These are phyloP conservation scores for Lanmaoa rubissima DNA, from an alignment of 768 basidiomycete species.

Conservation along the genomic window DNA sequence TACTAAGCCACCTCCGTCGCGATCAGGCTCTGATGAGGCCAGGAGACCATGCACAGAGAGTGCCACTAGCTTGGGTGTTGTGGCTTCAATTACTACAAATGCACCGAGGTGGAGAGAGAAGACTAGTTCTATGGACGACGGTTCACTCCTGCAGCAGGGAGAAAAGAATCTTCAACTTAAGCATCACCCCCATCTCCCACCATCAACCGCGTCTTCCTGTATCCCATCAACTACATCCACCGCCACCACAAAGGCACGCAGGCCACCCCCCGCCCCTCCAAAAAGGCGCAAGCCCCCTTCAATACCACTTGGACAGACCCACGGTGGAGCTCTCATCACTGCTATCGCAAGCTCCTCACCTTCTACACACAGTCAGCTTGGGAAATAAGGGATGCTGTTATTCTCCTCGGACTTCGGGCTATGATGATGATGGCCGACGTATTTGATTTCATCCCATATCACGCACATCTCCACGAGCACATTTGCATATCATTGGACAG, in stretches of 20 bases:
- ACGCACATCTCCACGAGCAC: conserved; percentile 16
- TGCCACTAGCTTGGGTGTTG: conserved; percentile 28
- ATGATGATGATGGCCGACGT: conserved; percentile 5
- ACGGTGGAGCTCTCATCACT: conserved; percentile 56
- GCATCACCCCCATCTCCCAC: conserved; percentile 12
- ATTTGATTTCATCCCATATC: conserved; percentile 8
- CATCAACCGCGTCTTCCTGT: conserved; percentile 21
- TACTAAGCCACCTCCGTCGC: conserved; percentile 29
- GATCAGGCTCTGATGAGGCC: conserved; percentile 35
- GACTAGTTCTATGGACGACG: conserved; percentile 27
- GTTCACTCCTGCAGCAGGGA: conserved; percentile 16
- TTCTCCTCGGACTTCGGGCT: conserved; percentile 3
- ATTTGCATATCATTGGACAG: conserved; percentile 23
- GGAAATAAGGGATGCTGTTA: conserved; percentile 12
- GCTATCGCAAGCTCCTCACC: conserved; percentile 48
- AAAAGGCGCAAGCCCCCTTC: conserved; percentile 73
- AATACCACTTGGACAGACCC: conserved; percentile 50
- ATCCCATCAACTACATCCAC: conserved; percentile 15
- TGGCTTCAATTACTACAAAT: conserved; percentile 26
- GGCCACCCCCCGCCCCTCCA: conserved; percentile 66
- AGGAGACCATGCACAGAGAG: conserved; percentile 44
- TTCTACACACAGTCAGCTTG: conserved; percentile 18
- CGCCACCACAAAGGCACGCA: conserved; percentile 33
- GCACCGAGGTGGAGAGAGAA: conserved; percentile 25
- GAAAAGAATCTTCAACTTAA: conserved; percentile 20